A percentile compares a stretch with the other conserved stretches of the same genome.
Evolutionary conservation across 768 basidiomycete genomes (phyloP).

Genomic region (Suillus alpinus): DNA sequence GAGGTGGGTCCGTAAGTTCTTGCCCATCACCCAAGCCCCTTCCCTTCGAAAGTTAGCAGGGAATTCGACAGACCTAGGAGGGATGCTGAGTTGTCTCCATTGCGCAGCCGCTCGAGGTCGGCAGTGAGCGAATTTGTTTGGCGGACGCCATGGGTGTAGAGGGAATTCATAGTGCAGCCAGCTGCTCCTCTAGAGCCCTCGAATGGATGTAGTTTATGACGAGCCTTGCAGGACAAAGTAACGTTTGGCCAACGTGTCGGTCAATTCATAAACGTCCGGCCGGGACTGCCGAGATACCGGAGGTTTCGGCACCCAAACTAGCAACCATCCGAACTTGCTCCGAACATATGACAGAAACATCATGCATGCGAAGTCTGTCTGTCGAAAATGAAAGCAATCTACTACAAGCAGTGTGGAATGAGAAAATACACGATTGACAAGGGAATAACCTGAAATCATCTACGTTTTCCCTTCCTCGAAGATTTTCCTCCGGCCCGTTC

Average conservation of each 20-base stretch:
- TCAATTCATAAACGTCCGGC: not conserved
- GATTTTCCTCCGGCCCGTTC: conserved; percentile 67
- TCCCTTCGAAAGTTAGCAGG: not conserved
- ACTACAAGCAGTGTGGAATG: not conserved
- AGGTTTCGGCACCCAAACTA: not conserved
- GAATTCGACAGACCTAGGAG: conserved; percentile 65
- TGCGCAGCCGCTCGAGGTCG: conserved; percentile 80
- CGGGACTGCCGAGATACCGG: conserved; percentile 1
- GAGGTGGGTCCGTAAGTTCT: conserved; percentile 18
- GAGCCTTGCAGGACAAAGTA: not conserved
- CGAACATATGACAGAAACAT: not conserved
- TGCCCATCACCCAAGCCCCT: not conserved
- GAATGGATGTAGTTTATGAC: not conserved
- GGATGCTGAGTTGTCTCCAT: conserved; percentile 77
- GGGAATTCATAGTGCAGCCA: conserved; percentile 75
- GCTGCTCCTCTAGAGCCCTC: conserved; percentile 10
- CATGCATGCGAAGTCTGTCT: not conserved
- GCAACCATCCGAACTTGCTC: not conserved
- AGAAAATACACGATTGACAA: not conserved
- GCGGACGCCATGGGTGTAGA: conserved; percentile 90
- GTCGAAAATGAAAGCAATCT: not conserved
- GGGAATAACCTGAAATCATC: conserved; percentile 9
- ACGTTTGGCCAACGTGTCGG: conserved; percentile 6
- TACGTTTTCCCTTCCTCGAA: conserved; percentile 35
- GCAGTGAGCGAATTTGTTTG: conserved; percentile 87